phyloP scores from a whole-genome alignment of 2,329 filamentous ascomycete genomes.

The Arthrocladium fulminans region DNA sequence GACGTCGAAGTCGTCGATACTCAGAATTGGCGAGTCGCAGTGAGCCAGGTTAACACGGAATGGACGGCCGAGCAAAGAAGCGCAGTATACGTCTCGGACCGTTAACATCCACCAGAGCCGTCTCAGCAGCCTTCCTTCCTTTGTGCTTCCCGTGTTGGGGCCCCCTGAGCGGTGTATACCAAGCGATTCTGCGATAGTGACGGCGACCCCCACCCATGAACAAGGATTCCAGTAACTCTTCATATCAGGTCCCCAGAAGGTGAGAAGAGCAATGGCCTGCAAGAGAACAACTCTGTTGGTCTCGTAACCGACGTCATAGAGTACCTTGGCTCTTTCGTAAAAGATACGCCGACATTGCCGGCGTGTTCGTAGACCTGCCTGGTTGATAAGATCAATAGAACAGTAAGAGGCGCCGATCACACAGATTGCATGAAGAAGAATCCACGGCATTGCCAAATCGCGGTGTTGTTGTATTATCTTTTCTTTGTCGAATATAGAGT shows the following conservation, averaged over 20 bases:
- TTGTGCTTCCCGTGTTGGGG: neutral
- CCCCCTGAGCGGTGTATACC: slow-evolving; percentile 23
- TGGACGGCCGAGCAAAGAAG: slow-evolving; percentile 11
- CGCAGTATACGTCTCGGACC: slow-evolving; percentile 14
- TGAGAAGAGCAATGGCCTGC: slow-evolving; percentile 23
- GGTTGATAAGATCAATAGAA: slow-evolving; percentile 16
- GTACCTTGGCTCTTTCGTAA: slow-evolving; percentile 24
- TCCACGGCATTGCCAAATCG: slow-evolving; percentile 11
- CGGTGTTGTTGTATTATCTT: slow-evolving; percentile 7
- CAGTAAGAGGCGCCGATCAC: slow-evolving; percentile 22
- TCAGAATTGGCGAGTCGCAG: slow-evolving; percentile 10
- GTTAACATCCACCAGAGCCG: slow-evolving; percentile 21
- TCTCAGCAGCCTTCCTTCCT: slow-evolving; percentile 12
- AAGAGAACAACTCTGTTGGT: slow-evolving; percentile 22
- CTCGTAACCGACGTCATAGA: slow-evolving; percentile 26
- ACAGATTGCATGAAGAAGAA: slow-evolving; percentile 23
- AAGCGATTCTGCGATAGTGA: slow-evolving; percentile 23
- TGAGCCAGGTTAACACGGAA: slow-evolving; percentile 13
- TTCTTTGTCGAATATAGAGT: slow-evolving; percentile 12
- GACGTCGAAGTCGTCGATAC: slow-evolving; percentile 9
- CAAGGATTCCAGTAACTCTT: slow-evolving; percentile 25
- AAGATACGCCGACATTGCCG: slow-evolving; percentile 23
- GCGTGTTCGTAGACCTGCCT: slow-evolving; percentile 21
- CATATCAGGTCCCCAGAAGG: slow-evolving; percentile 25
- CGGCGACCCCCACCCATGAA: slow-evolving; percentile 23